Base-by-base conservation (phyloP, 2,329 filamentous ascomycete genomes). In the Arthrocladium fulminans region DNA sequence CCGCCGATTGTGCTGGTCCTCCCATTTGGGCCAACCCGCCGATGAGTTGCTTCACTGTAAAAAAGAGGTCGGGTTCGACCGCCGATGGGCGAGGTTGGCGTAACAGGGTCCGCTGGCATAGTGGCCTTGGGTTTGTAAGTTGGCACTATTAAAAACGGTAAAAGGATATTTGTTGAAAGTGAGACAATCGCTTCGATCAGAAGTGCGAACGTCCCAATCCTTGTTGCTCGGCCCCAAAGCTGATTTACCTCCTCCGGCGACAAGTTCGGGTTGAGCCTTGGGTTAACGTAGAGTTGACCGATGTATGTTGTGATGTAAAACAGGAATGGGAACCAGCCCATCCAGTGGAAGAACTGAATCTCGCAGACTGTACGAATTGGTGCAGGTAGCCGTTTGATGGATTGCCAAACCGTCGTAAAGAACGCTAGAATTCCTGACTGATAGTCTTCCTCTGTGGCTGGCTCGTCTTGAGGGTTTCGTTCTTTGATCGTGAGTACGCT, bases 231-330 rank as follows among this genome's bases (percentile, higher is more conserved):
- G 63, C 94, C 88, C 73, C 90, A 95, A 1, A 89, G 74, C 43
- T 73, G 67, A 60, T 95, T 83, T 51, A 96, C 80, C 59, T 96
- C 81, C 13, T 77, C 74, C 0, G 83, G 76, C 0, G 81, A 77
- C 73, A 95, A 83, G 63, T 90, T 69, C 0, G 88, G 88, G 55
- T 81, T 74, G 45, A 96, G 81, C 57, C 77, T 85, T 0, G 88
- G 88, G 61, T 95, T 84, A 15, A 88, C 85, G 59, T 95, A 95
- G 49, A 97, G 86, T 62, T 95, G 88, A 53, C 86, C 89, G 57
- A 96, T 84, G 65, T 92, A 97, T 15, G 88, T 94, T 1, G 88
- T 94, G 3, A 88, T 88, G 70, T 97, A 97, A 69, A 94, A 96
- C 2, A 97, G 75, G 65, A 95, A 88, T 1, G 89, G 89, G 60